Percentiles rank a stretch among this genome's conserved stretches.
Conservation (phyloP, 2,329 filamentous ascomycete species). For the Bipolaris oryzae region DNA sequence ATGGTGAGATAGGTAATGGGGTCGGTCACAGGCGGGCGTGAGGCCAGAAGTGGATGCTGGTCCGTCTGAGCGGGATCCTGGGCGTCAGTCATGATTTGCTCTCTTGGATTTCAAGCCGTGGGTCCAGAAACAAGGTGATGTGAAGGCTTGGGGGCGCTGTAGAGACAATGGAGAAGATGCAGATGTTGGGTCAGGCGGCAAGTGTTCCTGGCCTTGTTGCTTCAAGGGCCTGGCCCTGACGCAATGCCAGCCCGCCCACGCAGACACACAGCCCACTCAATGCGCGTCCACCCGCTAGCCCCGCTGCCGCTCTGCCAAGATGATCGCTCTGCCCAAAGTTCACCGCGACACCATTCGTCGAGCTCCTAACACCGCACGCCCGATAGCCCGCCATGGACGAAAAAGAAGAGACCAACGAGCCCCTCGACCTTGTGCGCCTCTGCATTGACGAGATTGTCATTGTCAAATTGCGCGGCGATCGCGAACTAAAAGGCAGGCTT, state of each 20-base stretch:
- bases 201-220: constrained; percentile 11
- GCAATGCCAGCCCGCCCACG: constrained; percentile 20
- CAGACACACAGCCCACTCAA: constrained; percentile 5
- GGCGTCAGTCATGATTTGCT: constrained; percentile 39
- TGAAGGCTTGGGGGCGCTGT: not conserved
- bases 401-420: constrained; percentile 79
- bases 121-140: not conserved
- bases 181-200: constrained; percentile 4
- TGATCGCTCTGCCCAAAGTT: constrained; percentile 27
- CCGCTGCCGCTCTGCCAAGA: constrained; percentile 26
- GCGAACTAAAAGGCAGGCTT: constrained; percentile 91
- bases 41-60: constrained; percentile 60
- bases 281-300: constrained; percentile 15
- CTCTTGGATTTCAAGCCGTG: not conserved
- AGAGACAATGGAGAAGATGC: not conserved
- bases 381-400: constrained; percentile 72
- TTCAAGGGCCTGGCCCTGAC: constrained; percentile 17
- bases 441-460: constrained; percentile 96
- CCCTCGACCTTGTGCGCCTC: constrained; percentile 92
- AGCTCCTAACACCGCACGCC: constrained; percentile 17
- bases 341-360: constrained; percentile 14
- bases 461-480: constrained; percentile 93
- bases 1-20: constrained; percentile 79
- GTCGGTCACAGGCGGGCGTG: constrained; percentile 68
- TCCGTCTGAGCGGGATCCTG: constrained; percentile 29